Conservation (phyloP, 306 rosid species). For the Fragaria vesca region DNA sequence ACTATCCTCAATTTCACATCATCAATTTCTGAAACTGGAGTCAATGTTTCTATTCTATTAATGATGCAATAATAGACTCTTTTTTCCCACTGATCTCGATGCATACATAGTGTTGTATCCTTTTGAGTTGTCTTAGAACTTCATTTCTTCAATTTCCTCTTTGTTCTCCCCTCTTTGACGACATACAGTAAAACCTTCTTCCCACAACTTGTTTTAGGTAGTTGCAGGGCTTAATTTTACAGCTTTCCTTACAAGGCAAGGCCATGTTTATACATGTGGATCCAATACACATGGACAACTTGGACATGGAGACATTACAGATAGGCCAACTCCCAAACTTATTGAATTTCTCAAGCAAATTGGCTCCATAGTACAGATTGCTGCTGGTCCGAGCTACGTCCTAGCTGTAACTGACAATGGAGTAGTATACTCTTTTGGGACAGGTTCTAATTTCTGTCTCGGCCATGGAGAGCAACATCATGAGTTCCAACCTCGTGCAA, state of each 20-base stretch:
- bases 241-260: constrained; percentile 76
- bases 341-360: constrained; percentile 52
- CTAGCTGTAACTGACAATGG: constrained; percentile 70
- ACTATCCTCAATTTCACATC: background rate
- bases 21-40: background rate
- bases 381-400: constrained; percentile 82
- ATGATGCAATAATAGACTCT: background rate
- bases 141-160: background rate
- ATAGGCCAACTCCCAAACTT: constrained; percentile 66
- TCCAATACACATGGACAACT: constrained; percentile 84
- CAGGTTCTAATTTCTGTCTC: constrained; percentile 89
- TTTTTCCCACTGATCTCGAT: background rate
- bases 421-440: constrained; percentile 76
- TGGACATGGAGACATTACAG: constrained; percentile 76
- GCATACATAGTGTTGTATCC: background rate
- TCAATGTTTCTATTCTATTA: background rate
- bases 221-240: constrained; percentile 87
- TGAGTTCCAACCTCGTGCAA: constrained; percentile 72
- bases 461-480: constrained; percentile 93
- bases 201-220: constrained; percentile 51
- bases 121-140: constrained; percentile 4
- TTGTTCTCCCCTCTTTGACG: background rate
- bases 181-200: background rate
- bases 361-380: constrained; percentile 64
- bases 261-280: constrained; percentile 85